Evolutionary conservation across 2,329 filamentous ascomycete species (phyloP), one percentile per base, ranked within the genome.

Genomic region (Trichoderma sp.): DNA sequence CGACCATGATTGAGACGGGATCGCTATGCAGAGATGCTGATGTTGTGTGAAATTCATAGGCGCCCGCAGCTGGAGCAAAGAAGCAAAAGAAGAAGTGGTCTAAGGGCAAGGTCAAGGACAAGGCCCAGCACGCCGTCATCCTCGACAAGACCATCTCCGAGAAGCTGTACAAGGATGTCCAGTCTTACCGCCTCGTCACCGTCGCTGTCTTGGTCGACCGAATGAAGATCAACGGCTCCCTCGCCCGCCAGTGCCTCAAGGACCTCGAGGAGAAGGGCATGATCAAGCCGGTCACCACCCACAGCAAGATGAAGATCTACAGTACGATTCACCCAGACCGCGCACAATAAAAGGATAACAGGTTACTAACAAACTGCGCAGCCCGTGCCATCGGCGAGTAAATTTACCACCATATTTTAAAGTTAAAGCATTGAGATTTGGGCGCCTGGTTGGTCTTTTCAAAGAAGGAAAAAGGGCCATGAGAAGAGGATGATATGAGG

Each of bases 91-190:
- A 84, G 81, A 83, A 84, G 82, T 83, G 82, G 82, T 83, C 81
- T 72, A 83, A 83, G 79, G 79, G 81, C 77, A 87, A 84, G 94
- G 96, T 99, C 89, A 99, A 99, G 96, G 96, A 99, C 91, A 99
- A 99, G 94, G 95, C 96, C 86, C 92, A 98, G 85, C 96, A 99
- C 90, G 93, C 92, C 85, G 96, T 99, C 85, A 89, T 98, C 82
- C 93, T 99, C 86, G 96, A 99, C 89, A 99, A 99, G 91, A 82
- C 88, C 86, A 97, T 92, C 82, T 92, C 92, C 77, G 96, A 99
- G 87, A 97, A 96, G 89, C 94, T 99, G 84, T 92, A 97, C 89
- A 99, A 99, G 89, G 96, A 99, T 90, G 96, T 99, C 80, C 96
- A 98, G 86, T 97, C 96, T 75, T 99, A 98, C 92, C 94, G 96